Conservation (phyloP, 2,329 filamentous ascomycete species). For the Cercospora berteroae region DNA sequence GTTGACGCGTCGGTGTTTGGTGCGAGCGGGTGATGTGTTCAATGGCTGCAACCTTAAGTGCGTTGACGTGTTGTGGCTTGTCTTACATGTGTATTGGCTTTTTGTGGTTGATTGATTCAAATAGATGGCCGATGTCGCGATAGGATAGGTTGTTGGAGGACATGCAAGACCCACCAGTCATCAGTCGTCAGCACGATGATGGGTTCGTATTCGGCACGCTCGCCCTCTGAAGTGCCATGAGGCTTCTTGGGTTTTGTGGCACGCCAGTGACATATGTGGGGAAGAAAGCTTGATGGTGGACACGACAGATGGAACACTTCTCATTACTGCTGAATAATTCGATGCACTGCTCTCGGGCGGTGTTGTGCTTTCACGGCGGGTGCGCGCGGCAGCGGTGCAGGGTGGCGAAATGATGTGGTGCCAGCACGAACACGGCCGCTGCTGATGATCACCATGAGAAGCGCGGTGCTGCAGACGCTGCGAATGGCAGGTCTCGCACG, state of each 20-base stretch:
- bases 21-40: background rate
- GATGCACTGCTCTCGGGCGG: background rate
- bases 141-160: background rate
- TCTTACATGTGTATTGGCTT: background rate
- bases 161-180: background rate
- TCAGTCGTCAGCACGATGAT: background rate
- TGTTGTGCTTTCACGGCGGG: background rate
- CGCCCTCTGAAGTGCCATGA: background rate
- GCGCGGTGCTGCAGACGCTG: background rate
- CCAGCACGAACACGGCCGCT: background rate
- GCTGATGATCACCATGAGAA: background rate
- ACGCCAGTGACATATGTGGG: background rate
- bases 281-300: background rate
- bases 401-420: background rate
- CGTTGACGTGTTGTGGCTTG: constrained; percentile 1
- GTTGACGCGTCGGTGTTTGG: background rate
- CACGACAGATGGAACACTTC: background rate
- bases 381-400: background rate
- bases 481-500: background rate
- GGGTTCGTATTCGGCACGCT: background rate
- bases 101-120: background rate
- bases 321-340: background rate
- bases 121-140: background rate
- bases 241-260: background rate
- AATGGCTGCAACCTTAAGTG: background rate